A percentile compares a stretch with the other conserved stretches of the same genome.
These are phyloP conservation scores for Solanum lignicaule DNA, from an alignment of 257 asterid species.

Conservation along the genomic window DNA sequence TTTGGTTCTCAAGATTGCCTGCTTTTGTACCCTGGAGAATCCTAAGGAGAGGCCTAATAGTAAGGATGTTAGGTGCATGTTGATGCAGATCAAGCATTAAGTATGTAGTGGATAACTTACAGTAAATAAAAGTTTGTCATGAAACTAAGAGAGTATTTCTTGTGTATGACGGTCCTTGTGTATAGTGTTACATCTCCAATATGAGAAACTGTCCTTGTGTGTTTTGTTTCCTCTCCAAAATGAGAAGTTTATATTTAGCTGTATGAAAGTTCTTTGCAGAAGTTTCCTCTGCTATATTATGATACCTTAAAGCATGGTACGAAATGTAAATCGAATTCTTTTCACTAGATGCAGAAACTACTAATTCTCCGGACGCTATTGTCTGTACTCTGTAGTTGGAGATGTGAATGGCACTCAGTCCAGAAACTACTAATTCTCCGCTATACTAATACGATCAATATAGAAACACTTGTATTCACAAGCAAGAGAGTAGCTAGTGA, in stretches of 20 bases:
- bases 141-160: background rate
- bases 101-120: background rate
- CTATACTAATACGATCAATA: background rate
- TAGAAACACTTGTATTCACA: background rate
- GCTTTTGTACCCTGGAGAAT: conserved; percentile 66
- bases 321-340: background rate
- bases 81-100: conserved; percentile 54
- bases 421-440: background rate
- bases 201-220: background rate
- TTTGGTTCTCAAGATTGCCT: conserved; percentile 78
- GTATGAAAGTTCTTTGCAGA: background rate
- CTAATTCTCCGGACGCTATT: background rate
- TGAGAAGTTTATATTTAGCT: background rate
- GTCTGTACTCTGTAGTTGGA: background rate
- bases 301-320: background rate
- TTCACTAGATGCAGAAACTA: background rate
- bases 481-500: background rate
- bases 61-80: conserved; percentile 64
- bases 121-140: background rate
- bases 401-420: background rate
- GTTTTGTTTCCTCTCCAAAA: background rate
- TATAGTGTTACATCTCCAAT: background rate
- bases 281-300: background rate
- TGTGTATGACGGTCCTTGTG: background rate
- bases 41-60: conserved; percentile 86